These are phyloP conservation scores for Mortierella antarctica DNA, from an alignment of 192 early-diverging fungal genomes.

Conservation along the genomic window DNA sequence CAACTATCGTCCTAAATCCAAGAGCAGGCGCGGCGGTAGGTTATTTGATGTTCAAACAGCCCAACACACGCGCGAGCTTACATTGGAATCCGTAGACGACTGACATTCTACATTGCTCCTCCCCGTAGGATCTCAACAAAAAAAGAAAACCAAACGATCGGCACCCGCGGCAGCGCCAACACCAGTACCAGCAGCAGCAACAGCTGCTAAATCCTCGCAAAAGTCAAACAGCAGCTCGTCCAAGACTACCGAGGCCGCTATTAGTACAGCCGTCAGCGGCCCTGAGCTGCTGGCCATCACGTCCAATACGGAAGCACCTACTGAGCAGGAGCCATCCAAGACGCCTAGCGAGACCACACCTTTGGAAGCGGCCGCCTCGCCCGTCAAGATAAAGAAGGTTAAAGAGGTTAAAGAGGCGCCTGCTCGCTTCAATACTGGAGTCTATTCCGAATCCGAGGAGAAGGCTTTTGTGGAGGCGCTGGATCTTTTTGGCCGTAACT, in stretches of 20 bases:
- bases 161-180: conserved; percentile 3
- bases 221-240: not conserved
- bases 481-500: conserved; percentile 85
- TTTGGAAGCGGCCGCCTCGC: conserved; percentile 9
- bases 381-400: conserved; percentile 49
- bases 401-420: conserved; percentile 58
- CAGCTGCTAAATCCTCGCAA: not conserved
- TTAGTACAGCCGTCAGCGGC: conserved; percentile 6
- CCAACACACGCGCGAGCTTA: not conserved
- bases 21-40: conserved; percentile 37
- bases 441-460: conserved; percentile 84
- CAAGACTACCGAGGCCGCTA: conserved; percentile 12
- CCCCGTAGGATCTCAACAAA: not conserved
- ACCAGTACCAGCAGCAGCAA: not conserved
- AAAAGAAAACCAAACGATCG: conserved; percentile 20
- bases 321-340: not conserved
- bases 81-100: not conserved
- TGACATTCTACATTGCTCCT: not conserved
- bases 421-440: conserved; percentile 71
- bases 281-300: not conserved
- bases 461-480: conserved; percentile 78
- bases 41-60: not conserved
- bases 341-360: conserved; percentile 1
- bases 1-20: conserved; percentile 45
- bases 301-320: conserved; percentile 7